Conservation (phyloP, 2,329 filamentous ascomycete species). For the Chaetomiaceae sp. region DNA sequence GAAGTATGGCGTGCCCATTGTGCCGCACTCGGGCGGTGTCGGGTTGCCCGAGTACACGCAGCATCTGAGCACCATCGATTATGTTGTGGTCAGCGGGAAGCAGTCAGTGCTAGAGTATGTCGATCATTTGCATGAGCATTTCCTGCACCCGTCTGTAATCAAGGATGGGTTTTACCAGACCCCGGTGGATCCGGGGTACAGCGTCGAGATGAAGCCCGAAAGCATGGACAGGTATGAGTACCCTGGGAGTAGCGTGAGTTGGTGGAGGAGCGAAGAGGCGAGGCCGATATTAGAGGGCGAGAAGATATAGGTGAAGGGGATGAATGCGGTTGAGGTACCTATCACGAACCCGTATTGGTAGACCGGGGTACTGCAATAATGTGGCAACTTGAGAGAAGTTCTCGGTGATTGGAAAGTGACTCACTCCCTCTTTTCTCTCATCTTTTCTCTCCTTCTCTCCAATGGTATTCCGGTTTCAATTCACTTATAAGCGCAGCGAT, state of each 20-base stretch:
- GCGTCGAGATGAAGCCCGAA: slow-evolving; percentile 86
- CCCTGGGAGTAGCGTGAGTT: slow-evolving; percentile 72
- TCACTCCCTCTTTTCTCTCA: no score
- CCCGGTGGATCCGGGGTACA: slow-evolving; percentile 77
- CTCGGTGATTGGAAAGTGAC: no score
- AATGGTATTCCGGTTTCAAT: no score
- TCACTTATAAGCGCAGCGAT: no score
- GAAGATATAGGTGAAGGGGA: slow-evolving; percentile 47
- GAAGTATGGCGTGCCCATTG: slow-evolving; percentile 74
- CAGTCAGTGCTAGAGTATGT: slow-evolving; percentile 84
- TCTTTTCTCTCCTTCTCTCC: no score
- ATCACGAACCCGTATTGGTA: no score
- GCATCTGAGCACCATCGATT: slow-evolving; percentile 88
- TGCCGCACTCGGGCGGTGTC: slow-evolving; percentile 85
- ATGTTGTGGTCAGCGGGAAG: slow-evolving; percentile 79
- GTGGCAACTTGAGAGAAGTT: no score
- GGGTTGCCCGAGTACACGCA: slow-evolving; percentile 92
- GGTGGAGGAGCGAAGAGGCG: slow-evolving; percentile 83
- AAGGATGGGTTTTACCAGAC: slow-evolving; percentile 86
- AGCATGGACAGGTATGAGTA: slow-evolving; percentile 79
- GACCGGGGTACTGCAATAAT: no score
- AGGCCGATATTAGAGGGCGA: slow-evolving; percentile 63
- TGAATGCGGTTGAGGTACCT: no score
- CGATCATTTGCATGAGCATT: slow-evolving; percentile 91
- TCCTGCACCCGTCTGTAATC: slow-evolving; percentile 74